Conservation (phyloP, 352 stramenopile species). For the Phytophthora pinifolia region DNA sequence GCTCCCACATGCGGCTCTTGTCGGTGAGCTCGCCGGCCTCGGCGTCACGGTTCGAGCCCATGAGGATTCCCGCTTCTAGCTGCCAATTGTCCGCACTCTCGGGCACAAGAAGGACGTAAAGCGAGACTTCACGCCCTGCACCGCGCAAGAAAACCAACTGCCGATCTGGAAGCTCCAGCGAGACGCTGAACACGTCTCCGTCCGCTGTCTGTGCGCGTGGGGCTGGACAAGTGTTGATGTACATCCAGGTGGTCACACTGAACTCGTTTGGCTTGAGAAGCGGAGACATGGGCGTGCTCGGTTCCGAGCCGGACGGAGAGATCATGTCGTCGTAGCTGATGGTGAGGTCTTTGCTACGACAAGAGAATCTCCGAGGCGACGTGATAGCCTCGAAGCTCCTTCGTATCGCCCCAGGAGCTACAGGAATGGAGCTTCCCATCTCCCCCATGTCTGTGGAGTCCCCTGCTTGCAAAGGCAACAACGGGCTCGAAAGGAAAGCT, state of each 20-base stretch:
- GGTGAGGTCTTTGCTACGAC: slow-evolving; percentile 50
- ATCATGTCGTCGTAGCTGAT: slow-evolving; percentile 64
- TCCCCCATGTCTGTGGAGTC: background rate
- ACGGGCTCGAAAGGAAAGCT: slow-evolving; percentile 15
- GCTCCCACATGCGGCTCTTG: slow-evolving; percentile 46
- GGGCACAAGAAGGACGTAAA: slow-evolving; percentile 56
- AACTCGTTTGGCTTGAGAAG: slow-evolving; percentile 78
- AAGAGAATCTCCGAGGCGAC: slow-evolving; percentile 54
- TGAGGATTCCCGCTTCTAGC: slow-evolving; percentile 62
- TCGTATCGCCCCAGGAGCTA: slow-evolving; percentile 20
- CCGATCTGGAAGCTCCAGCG: slow-evolving; percentile 22
- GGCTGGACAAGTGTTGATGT: slow-evolving; percentile 30
- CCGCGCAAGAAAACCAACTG: slow-evolving; percentile 80
- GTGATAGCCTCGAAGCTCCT: slow-evolving; percentile 80
- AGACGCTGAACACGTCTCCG: slow-evolving; percentile 2
- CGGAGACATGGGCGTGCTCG: slow-evolving; percentile 43
- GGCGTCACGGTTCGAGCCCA: slow-evolving; percentile 18
- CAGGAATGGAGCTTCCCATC: background rate
- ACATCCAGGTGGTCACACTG: slow-evolving; percentile 89
- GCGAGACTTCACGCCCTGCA: slow-evolving; percentile 52
- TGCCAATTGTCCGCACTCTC: slow-evolving; percentile 50
- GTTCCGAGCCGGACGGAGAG: slow-evolving; percentile 8
- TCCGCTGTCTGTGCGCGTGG: background rate
- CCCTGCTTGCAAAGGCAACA: slow-evolving; percentile 4
- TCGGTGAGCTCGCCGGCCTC: slow-evolving; percentile 2